Evolutionary conservation across 2,329 filamentous ascomycete genomes (phyloP).

Genomic region (Biscogniauxia sp.): DNA sequence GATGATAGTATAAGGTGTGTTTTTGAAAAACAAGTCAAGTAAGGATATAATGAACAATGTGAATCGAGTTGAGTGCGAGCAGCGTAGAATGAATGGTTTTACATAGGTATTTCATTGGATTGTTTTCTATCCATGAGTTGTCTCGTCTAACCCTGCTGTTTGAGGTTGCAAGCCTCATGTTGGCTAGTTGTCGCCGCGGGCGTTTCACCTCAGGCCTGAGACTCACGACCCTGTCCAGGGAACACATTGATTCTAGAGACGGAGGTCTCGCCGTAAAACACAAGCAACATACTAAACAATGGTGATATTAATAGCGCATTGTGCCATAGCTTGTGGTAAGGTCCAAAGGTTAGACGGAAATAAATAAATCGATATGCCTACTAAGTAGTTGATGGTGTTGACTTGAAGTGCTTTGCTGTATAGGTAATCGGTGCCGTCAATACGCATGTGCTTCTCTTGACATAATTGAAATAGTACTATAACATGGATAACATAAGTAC

Average conservation of each 20-base stretch:
- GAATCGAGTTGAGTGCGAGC: neutral
- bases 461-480: too few species aligned
- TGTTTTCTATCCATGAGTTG: neutral
- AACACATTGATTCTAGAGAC: neutral
- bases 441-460: too few species aligned
- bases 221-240: neutral
- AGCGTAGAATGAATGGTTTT: neutral
- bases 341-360: too few species aligned
- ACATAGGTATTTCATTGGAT: neutral
- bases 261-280: slow-evolving; percentile 1
- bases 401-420: too few species aligned
- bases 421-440: too few species aligned
- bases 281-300: neutral
- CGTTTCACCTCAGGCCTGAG: slow-evolving; percentile 18
- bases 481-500: too few species aligned
- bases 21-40: neutral
- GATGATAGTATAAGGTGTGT: neutral
- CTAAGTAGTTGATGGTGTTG: too few species aligned
- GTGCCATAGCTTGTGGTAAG: too few species aligned
- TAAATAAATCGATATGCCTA: too few species aligned
- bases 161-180: neutral
- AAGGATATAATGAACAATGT: neutral
- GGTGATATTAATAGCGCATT: neutral
- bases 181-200: slow-evolving; percentile 12
- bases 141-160: neutral